Conservation (phyloP, 2,329 filamentous ascomycete genomes). For the Penicillium sp. region DNA sequence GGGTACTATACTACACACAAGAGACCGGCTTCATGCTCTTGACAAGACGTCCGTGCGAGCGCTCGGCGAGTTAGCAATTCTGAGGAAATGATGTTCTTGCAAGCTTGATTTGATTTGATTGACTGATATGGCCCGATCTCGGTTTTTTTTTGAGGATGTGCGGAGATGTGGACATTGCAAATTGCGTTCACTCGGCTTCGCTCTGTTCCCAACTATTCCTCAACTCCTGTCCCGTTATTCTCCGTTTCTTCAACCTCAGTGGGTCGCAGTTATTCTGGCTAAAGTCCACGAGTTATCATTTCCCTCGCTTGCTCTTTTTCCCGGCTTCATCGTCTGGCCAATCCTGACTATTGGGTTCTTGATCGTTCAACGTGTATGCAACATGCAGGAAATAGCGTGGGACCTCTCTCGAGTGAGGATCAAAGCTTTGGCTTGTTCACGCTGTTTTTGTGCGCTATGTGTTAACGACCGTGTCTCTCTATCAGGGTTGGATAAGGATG, state of each 20-base stretch:
- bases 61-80: conserved; percentile 20
- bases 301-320: conserved; percentile 10
- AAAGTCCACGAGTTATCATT: conserved; percentile 4
- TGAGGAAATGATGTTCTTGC: conserved; percentile 25
- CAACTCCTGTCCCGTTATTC: conserved; percentile 9
- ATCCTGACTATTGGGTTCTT: background rate
- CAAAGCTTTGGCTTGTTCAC: conserved; percentile 90
- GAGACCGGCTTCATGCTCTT: conserved; percentile 51
- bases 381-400: conserved; percentile 45
- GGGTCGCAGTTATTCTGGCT: conserved; percentile 10
- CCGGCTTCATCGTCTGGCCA: conserved; percentile 2
- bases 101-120: conserved; percentile 14
- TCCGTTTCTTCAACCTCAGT: conserved; percentile 1
- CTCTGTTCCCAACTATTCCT: conserved; percentile 12
- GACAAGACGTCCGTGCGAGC: conserved; percentile 10
- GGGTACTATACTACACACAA: conserved; percentile 76
- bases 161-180: conserved; percentile 11
- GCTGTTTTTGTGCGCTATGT: conserved; percentile 27
- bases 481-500: conserved; percentile 9
- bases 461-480: conserved; percentile 4
- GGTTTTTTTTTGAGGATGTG: conserved; percentile 5
- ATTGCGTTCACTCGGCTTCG: conserved; percentile 16
- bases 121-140: conserved; percentile 6
- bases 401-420: conserved; percentile 92
- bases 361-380: conserved; percentile 17